Evolutionary conservation across 1,284 basidiomycete species (phyloP), one percentile per base, ranked within the genome.

Genomic region (Ceratobasidium sp.): DNA sequence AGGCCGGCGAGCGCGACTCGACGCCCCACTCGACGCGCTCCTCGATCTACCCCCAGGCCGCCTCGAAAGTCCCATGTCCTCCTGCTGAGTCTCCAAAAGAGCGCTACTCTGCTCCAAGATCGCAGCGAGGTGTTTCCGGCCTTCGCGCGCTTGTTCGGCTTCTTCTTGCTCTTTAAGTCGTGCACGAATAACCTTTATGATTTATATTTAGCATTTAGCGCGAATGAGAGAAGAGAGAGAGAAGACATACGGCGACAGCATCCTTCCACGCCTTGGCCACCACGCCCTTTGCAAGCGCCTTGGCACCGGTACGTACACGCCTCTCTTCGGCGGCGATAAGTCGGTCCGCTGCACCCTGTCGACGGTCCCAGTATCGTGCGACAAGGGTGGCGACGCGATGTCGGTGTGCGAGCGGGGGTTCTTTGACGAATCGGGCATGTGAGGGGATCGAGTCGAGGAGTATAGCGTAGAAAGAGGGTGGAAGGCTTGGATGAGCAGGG

Each of bases 41-140:
- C 44, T 82, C 82, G 71, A 73, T 39, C 71, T 40, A 10, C 71
- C 58, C 23, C 79, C 55, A 82, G 83, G 18, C 80, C 81, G 3
- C 73, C 81, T 20, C n/a, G 42, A 18, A 18, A 60, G 87, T 0
- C 87, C 86, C 61, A 96, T 86, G 82, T 94, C 93, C 0, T 90
- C 88, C 58, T 94, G 91, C 82, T 97, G 97, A 7, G 94, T 93
- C 83, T 95, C 93, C 78, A 98, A 87, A 81, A 98, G 91, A 72
- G 94, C 92, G 0, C 95, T 95, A 58, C 96, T 97, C 83, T 97
- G 93, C 84, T 96, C 91, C 53, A 99, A 87, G 81, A 99, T 96
- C 2, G 93, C 95, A 84, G 97, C 94, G 39, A 99, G 89, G 86
- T 98, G 97, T 81, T 94, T 92, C 80, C 94, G 94, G 0, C 93